A percentile compares a stretch with the other conserved stretches of the same genome.
Conservation (phyloP, 2,329 filamentous ascomycete genomes). For the Diplodia corticola region DNA sequence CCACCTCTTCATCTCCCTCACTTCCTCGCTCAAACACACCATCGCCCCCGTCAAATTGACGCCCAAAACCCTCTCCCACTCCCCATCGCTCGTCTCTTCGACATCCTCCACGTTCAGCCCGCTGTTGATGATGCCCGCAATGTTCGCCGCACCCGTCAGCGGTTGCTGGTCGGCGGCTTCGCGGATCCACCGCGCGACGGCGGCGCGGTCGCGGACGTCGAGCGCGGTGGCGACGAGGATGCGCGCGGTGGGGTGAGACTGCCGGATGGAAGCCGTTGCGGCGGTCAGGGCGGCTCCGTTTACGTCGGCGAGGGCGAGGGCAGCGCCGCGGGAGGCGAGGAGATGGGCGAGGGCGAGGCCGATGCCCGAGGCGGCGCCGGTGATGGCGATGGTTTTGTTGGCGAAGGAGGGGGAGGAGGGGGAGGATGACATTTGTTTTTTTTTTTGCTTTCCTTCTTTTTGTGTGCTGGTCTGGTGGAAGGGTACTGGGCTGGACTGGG, state of each 20-base stretch:
- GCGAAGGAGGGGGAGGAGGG: too few relatives aligned
- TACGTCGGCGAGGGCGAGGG: conserved; percentile 38
- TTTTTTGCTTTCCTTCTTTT: too few relatives aligned
- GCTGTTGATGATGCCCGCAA: conserved; percentile 46
- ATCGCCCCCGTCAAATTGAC: conserved; percentile 44
- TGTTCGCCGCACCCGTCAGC: conserved; percentile 58
- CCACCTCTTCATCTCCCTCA: conserved; percentile 42
- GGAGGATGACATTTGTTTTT: too few relatives aligned
- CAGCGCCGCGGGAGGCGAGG: conserved; percentile 38
- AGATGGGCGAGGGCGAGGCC: conserved; percentile 39
- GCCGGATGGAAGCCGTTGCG: conserved; percentile 32
- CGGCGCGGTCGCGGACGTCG: conserved; percentile 49
- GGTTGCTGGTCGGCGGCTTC: conserved; percentile 47
- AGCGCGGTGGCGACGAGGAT: conserved; percentile 45
- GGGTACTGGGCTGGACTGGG: too few relatives aligned
- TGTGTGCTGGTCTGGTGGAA: too few relatives aligned
- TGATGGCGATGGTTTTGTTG: conserved; percentile 29
- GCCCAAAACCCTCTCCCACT: conserved; percentile 42
- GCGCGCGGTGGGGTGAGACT: conserved; percentile 22
- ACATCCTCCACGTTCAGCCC: conserved; percentile 29
- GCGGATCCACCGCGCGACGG: conserved; percentile 58
- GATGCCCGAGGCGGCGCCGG: conserved; percentile 41
- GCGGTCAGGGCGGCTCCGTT: conserved; percentile 33
- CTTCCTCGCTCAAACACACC: conserved; percentile 42
- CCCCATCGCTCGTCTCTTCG: conserved; percentile 38